Percentiles rank a stretch among this genome's conserved stretches.
phyloP scores from a whole-genome alignment of 2,329 filamentous ascomycete genomes.

The Ascocoryne sarcoides region DNA sequence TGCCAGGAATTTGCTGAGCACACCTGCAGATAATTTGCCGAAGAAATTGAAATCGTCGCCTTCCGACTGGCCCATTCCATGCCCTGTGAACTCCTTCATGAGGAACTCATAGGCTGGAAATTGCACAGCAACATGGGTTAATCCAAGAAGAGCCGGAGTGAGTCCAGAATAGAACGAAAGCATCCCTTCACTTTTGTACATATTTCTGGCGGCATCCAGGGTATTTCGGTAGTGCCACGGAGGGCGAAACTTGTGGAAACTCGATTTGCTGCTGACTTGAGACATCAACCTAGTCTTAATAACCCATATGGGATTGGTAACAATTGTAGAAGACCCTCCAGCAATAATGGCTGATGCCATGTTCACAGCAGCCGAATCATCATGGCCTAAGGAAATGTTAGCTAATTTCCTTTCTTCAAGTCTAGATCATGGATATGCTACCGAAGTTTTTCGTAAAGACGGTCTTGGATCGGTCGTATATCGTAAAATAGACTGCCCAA shows the following conservation, averaged over 20 bases:
- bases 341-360: slow-evolving; percentile 87
- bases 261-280: slow-evolving; percentile 57
- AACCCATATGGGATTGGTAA: slow-evolving; percentile 98
- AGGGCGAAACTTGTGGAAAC: slow-evolving; percentile 46
- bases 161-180: slow-evolving; percentile 91
- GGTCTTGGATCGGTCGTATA: slow-evolving; percentile 84
- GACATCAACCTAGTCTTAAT: slow-evolving; percentile 99
- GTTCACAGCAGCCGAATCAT: slow-evolving; percentile 69
- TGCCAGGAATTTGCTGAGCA: slow-evolving; percentile 88
- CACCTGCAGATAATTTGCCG: slow-evolving; percentile 79
- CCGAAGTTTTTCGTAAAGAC: slow-evolving; percentile 60
- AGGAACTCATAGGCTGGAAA: slow-evolving; percentile 94
- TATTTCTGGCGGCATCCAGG: slow-evolving; percentile 85
- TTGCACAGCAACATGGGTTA: slow-evolving; percentile 94
- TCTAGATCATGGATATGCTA: slow-evolving; percentile 30
- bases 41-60: slow-evolving; percentile 57
- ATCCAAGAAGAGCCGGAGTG: slow-evolving; percentile 79
- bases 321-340: slow-evolving; percentile 84
- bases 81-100: slow-evolving; percentile 82
- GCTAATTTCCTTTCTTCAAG: slow-evolving; percentile 10
- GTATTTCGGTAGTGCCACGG: slow-evolving; percentile 90
- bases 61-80: slow-evolving; percentile 67
- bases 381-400: slow-evolving; percentile 33
- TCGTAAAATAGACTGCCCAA: slow-evolving; percentile 96
- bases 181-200: slow-evolving; percentile 87